Conservation (phyloP, 2,329 filamentous ascomycete species). For the Sporothrix variecibatus region DNA sequence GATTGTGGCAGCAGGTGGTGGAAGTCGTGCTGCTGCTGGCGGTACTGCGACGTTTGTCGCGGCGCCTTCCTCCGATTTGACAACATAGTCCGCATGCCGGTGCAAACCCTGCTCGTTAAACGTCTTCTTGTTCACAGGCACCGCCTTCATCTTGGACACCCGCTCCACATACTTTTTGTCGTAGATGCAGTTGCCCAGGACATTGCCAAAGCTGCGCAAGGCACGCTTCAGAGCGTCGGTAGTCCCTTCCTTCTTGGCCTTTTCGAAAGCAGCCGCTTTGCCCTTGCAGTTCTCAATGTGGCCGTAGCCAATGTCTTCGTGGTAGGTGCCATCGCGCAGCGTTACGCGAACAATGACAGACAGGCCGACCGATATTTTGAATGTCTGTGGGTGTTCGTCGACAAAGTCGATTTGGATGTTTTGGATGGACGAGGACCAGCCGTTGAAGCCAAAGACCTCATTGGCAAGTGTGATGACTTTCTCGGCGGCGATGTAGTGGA, state of each 20-base stretch:
- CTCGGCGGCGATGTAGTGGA: constrained; percentile 93
- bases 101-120: constrained; percentile 81
- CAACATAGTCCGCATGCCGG: constrained; percentile 74
- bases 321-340: constrained; percentile 88
- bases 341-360: constrained; percentile 91
- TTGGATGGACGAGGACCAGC: constrained; percentile 95
- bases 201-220: constrained; percentile 89
- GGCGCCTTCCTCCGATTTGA: constrained; percentile 51
- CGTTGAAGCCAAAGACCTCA: constrained; percentile 95
- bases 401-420: constrained; percentile 95
- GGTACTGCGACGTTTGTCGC: not conserved
- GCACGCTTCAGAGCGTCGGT: constrained; percentile 92
- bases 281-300: constrained; percentile 95
- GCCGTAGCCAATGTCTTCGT: constrained; percentile 96
- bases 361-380: constrained; percentile 80
- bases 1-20: not conserved
- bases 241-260: constrained; percentile 97
- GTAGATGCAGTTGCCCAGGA: constrained; percentile 97
- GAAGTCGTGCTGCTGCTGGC: not conserved
- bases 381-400: constrained; percentile 77
- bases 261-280: constrained; percentile 95
- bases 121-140: constrained; percentile 57
- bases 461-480: constrained; percentile 96
- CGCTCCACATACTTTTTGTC: constrained; percentile 91
- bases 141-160: constrained; percentile 85